phyloP scores from a whole-genome alignment of 768 basidiomycete species.

The Mycena crocata region DNA sequence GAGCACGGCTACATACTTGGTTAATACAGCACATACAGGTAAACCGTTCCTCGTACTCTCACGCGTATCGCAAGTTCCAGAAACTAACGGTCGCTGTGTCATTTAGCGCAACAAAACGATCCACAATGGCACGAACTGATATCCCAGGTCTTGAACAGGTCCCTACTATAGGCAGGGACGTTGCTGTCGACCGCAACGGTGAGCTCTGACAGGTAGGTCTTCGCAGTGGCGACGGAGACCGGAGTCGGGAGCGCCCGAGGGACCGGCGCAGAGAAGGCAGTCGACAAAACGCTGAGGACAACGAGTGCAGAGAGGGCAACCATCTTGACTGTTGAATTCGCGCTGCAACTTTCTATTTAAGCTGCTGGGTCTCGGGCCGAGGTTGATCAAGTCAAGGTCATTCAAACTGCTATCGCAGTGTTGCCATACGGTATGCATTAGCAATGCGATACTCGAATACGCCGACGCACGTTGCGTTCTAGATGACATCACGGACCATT shows the following conservation, averaged over 20 bases:
- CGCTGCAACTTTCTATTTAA: background rate
- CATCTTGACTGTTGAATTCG: slow-evolving; percentile 3
- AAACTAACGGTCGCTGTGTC: slow-evolving; percentile 46
- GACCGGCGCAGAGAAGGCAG: slow-evolving; percentile 8
- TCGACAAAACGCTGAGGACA: slow-evolving; percentile 3
- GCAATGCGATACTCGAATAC: background rate
- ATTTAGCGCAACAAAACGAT: background rate
- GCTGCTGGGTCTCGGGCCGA: background rate
- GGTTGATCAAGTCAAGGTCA: too few relatives aligned
- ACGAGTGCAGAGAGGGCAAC: slow-evolving; percentile 13
- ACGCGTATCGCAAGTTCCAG: slow-evolving; percentile 63
- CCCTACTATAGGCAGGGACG: slow-evolving; percentile 52
- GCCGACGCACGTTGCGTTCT: background rate
- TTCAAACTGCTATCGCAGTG: background rate
- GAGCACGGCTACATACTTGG: slow-evolving; percentile 45
- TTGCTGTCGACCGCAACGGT: slow-evolving; percentile 57
- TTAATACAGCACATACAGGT: background rate
- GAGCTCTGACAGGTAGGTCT: slow-evolving; percentile 37
- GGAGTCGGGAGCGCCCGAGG: slow-evolving; percentile 32
- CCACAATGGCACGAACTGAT: slow-evolving; percentile 49
- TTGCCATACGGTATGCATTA: background rate
- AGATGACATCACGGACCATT: background rate
- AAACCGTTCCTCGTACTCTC: too few relatives aligned
- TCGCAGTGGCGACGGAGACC: slow-evolving; percentile 31
- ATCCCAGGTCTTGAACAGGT: slow-evolving; percentile 61